A percentile compares a stretch with the other conserved stretches of the same genome.
phyloP scores from a whole-genome alignment of 305 asterid species.

The Fraxinus angustifolia region DNA sequence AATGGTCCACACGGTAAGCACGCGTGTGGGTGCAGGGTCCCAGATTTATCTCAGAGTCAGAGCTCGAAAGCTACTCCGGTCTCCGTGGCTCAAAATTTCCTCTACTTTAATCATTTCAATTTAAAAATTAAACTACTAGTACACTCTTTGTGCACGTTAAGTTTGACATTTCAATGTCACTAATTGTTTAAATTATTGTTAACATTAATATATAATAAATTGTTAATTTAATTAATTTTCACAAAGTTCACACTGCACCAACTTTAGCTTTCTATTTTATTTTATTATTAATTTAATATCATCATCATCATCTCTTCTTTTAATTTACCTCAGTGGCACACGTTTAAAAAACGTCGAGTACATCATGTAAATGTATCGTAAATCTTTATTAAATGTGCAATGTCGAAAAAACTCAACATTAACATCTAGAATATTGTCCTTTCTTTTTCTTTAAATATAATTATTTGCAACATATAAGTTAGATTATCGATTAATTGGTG shows the following conservation, averaged over 20 bases:
- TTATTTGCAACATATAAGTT: not conserved
- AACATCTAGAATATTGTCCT: no score
- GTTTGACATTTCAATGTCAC: no score
- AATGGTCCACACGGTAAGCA: not conserved
- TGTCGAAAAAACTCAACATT: no score
- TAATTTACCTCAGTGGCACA: not conserved
- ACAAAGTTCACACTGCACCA: not conserved
- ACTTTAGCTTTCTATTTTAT: not conserved
- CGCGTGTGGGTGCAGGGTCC: not conserved
- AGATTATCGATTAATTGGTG: not conserved
- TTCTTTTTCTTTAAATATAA: no score
- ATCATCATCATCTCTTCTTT: no score
- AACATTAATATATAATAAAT: no score
- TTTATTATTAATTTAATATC: no score
- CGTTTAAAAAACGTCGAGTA: not conserved
- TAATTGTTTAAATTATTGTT: no score
- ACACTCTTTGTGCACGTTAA: no score
- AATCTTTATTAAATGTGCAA: not conserved
- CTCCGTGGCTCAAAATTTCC: not conserved
- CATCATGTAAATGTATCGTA: no score
- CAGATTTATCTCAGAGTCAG: not conserved
- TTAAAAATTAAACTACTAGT: not conserved
- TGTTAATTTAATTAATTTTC: not conserved
- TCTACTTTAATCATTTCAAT: not conserved
- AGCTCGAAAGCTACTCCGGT: not conserved